Conservation (phyloP, 345 rosid genomes). For the Eucalyptus lansdowneana region DNA sequence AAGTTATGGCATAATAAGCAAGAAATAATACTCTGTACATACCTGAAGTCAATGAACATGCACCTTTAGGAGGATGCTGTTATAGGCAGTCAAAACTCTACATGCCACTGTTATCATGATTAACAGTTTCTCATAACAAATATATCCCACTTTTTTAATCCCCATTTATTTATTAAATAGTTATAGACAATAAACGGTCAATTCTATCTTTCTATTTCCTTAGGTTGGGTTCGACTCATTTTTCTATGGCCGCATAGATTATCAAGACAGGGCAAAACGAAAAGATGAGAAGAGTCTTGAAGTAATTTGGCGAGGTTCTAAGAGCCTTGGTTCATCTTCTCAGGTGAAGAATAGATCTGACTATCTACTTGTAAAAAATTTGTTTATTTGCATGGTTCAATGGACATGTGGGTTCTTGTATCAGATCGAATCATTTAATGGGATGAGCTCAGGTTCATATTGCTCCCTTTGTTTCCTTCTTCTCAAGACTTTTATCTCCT, state of each 20-base stretch:
- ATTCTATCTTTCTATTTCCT: not conserved
- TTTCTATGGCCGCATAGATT: slow-evolving; percentile 90
- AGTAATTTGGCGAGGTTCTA: slow-evolving; percentile 89
- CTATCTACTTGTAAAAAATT: not conserved
- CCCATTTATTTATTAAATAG: not conserved
- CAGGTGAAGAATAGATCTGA: slow-evolving; percentile 26
- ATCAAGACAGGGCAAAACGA: slow-evolving; percentile 88
- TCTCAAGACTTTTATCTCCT: not conserved
- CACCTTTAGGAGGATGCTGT: not conserved
- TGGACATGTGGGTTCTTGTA: not conserved
- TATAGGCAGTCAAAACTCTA: not conserved
- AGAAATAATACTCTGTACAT: not conserved
- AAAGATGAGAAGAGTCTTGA: slow-evolving; percentile 80
- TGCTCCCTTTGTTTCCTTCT: not conserved
- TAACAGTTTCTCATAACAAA: not conserved
- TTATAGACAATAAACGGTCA: not conserved
- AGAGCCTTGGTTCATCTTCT: slow-evolving; percentile 79
- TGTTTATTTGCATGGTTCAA: not conserved
- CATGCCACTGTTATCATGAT: not conserved
- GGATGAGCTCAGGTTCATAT: not conserved
- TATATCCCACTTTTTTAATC: not conserved
- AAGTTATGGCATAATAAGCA: not conserved
- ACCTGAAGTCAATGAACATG: not conserved
- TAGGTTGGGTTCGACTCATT: slow-evolving; percentile 93
- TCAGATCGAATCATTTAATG: not conserved